Evolutionary conservation across 192 early-diverging fungal species (phyloP), one percentile per base, ranked within the genome.

Genomic region (Backusella psychrophila): DNA sequence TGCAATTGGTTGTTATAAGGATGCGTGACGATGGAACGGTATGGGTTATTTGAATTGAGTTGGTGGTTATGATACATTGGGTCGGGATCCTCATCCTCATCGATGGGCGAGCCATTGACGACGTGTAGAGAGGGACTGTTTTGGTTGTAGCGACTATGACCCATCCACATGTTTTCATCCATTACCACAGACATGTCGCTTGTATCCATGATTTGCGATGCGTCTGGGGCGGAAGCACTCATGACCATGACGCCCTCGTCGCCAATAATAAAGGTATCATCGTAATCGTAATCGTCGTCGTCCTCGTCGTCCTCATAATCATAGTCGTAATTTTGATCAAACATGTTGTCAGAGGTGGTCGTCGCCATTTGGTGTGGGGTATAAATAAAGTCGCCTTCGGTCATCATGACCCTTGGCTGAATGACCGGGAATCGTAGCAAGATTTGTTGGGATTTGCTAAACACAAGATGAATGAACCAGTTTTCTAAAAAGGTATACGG

Each of bases 401-500:
- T 72, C 42, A 81, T 53, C 11, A 81, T 56, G 7, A 81, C 80
- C 8, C 42, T 81, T 19, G 80, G 80, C 6, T 73, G 66, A 39
- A 81, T 56, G 33, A 39, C 44, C 17, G 76, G 72, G 53, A 81
- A 66, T 11, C 80, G 71, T 26, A 81, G 29, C 41, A 81, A 23
- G 11, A 75, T 81, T 39, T 81, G 80, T 26, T 81, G 80, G 11
- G 80, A 81, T 74, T 81, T 81, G 69, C 80, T 81, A 44, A 77
- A 81, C 21, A 81, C 77, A 33, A 69, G 75, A 41, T 81, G 80
- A 15, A 81, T 59, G 1, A 74, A 33, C 76, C 73, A 78, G 12
- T 74, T 81, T 29, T 81, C 73, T 35, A 71, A 59, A 59, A 81
- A 81, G 21, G 49, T 65, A 38, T 81, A 81, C 38, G 78, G 72